These are phyloP conservation scores for Candida montana DNA, from an alignment of 805 yeast species.

Conservation along the genomic window DNA sequence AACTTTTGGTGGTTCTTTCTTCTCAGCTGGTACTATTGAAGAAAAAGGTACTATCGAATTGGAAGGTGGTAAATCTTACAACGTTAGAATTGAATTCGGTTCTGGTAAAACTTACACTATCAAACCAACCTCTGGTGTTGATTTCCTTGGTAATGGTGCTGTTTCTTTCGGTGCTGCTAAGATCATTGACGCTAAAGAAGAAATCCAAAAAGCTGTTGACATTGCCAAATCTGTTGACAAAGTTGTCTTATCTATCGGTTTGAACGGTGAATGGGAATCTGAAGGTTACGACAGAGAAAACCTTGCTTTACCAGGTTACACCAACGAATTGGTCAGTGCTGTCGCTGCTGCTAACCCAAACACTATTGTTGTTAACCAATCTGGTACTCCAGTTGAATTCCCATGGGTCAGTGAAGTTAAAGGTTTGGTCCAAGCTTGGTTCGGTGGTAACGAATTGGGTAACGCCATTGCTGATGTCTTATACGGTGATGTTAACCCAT, in stretches of 20 bases:
- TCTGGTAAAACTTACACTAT: constrained; percentile 36
- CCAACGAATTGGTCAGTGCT: constrained; percentile 40
- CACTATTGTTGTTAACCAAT: constrained; percentile 49
- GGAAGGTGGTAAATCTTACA: constrained; percentile 41
- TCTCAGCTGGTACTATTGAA: constrained; percentile 51
- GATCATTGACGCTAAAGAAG: constrained; percentile 26
- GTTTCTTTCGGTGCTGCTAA: constrained; percentile 29
- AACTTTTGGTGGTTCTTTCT: constrained; percentile 43
- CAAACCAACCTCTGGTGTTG: constrained; percentile 13
- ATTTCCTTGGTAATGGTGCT: constrained; percentile 32
- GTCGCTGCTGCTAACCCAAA: constrained; percentile 44
- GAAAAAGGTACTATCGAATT: constrained; percentile 34
- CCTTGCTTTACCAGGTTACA: constrained; percentile 46
- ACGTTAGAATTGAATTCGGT: constrained; percentile 45
- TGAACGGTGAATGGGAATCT: constrained; percentile 51
- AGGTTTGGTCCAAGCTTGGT: constrained; percentile 48
- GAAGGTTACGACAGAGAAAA: constrained; percentile 52
- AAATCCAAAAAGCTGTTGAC: constrained; percentile 38
- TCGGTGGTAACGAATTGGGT: constrained; percentile 54
- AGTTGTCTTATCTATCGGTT: constrained; percentile 47
- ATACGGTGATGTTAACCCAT: constrained; percentile 50
- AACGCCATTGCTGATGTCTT: constrained; percentile 55
- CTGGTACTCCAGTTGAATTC: constrained; percentile 58
- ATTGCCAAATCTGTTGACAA: constrained; percentile 48
- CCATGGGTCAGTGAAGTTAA: constrained; percentile 44